Evolutionary conservation across 345 rosid genomes (phyloP), one percentile per base, ranked within the genome.

Genomic region (Crucihimalaya himalaica): DNA sequence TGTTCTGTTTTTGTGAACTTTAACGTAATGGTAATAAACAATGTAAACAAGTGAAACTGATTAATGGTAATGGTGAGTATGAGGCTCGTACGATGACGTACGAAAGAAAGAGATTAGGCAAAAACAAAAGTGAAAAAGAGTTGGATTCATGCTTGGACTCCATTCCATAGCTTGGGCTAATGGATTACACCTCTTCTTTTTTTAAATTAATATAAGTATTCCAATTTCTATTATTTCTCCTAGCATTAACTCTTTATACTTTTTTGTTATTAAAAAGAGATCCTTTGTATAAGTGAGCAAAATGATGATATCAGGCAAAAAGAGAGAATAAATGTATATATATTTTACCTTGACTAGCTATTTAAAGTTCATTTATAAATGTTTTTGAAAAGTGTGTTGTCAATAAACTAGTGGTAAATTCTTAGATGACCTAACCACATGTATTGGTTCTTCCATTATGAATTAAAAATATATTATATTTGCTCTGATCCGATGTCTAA

Each of bases 61-160:
- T 54, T 11, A 52, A 59, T 51, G 34, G 39, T 63, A 47, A 23
- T 60, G 51, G 57, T 59, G 19, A 76, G 61, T 31, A 28, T 15
- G 47, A 59, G 25, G 63, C 14, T 65, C 55, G 72, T 77, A 71
- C 76, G 29, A 40, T 57, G 80, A 65, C 76, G 76, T 77, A 77
- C 76, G 68, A 70, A 50, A 63, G 34, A 27, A 45, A 40, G 63
- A 45, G 45, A 63, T 63, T 75, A 70, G 61, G 62, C 54, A 10
- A 65, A 50, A 63, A 55, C 54, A 10, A 65, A 50, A 63, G 61
- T 70, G 60, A 76, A 63, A 63, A 70, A 1, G 15, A 77, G 73
- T 50, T 71, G 80, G 80, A 70, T 77, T 77, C 77, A 77, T 77
- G 73, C 80, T 71, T 42, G 73, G 80, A 77, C 68, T 71, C 80